Percentiles rank a stretch among this genome's conserved stretches.
These are phyloP conservation scores for Ampelocalamus luodianensis DNA, from an alignment of 176 grass and related monocot species.

Conservation along the genomic window DNA sequence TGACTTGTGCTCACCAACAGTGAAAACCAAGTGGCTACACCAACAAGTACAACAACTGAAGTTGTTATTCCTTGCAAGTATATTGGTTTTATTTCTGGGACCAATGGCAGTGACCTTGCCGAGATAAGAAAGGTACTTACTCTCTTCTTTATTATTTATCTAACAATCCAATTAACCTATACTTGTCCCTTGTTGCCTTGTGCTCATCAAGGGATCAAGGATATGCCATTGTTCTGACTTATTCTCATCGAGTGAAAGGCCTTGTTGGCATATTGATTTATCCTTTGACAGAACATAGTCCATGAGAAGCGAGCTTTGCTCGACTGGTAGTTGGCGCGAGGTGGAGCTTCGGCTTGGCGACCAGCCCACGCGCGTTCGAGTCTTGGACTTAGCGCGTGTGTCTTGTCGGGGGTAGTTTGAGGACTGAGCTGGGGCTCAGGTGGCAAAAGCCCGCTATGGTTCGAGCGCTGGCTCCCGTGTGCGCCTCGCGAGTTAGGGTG, in stretches of 20 bases:
- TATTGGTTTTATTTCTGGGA: slow-evolving; percentile 57
- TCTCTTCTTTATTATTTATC: slow-evolving; percentile 38
- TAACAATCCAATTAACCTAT: neutral
- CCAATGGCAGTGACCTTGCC: slow-evolving; percentile 54
- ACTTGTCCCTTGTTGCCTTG: slow-evolving; percentile 25
- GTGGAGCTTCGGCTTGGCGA: no score
- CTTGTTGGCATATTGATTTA: neutral
- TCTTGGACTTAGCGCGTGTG: no score
- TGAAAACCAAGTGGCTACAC: slow-evolving; percentile 51
- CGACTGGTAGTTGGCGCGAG: no score
- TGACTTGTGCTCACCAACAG: slow-evolving; percentile 42
- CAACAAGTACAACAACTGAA: slow-evolving; percentile 62
- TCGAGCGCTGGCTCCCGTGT: no score
- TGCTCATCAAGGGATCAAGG: slow-evolving; percentile 23
- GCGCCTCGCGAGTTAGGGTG: no score
- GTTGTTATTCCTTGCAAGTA: slow-evolving; percentile 67
- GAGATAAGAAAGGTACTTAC: slow-evolving; percentile 65
- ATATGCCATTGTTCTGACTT: slow-evolving; percentile 26
- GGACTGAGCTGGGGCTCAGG: no score
- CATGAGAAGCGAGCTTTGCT: no score
- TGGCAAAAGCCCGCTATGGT: no score
- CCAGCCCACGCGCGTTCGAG: no score
- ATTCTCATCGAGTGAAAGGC: neutral
- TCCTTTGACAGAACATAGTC: slow-evolving; percentile 24
- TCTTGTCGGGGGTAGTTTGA: no score